A percentile compares a stretch with the other conserved stretches of the same genome.
Conservation (phyloP, 176 grass and related monocot genomes). For the Juncus inflexus region DNA sequence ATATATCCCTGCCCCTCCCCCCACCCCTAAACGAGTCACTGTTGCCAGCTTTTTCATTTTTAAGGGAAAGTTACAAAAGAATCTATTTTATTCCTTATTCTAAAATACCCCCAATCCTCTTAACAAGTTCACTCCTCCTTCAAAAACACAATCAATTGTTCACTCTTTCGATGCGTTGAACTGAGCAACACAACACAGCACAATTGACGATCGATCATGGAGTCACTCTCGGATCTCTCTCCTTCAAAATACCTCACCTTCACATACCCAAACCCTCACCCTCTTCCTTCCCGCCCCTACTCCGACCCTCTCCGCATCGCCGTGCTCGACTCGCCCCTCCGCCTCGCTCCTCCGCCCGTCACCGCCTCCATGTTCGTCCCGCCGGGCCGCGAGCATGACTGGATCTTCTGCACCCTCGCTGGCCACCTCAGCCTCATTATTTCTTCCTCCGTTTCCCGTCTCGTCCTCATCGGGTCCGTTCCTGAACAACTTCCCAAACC, state of each 20-base stretch:
- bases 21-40: no score
- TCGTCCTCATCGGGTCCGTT: conserved; percentile 56
- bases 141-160: no score
- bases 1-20: no score
- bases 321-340: conserved; percentile 60
- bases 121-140: no score
- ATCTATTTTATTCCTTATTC: no score
- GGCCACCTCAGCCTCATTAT: conserved; percentile 76
- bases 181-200: no score
- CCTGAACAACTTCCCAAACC: conserved; percentile 31
- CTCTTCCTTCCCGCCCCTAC: conserved; percentile 22
- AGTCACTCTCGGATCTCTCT: conserved; percentile 25
- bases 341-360: background rate
- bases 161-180: no score
- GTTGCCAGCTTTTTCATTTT: no score
- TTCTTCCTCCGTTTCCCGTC: conserved; percentile 40
- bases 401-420: conserved; percentile 82
- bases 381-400: conserved; percentile 54
- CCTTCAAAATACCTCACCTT: conserved; percentile 70
- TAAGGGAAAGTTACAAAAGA: no score
- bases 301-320: conserved; percentile 47
- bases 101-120: no score
- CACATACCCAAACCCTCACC: conserved; percentile 59
- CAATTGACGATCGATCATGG: conserved; percentile 2
- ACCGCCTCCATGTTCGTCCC: conserved; percentile 65